Conservation (phyloP, 1,139 yeast genomes). For the Pichia sp. region DNA sequence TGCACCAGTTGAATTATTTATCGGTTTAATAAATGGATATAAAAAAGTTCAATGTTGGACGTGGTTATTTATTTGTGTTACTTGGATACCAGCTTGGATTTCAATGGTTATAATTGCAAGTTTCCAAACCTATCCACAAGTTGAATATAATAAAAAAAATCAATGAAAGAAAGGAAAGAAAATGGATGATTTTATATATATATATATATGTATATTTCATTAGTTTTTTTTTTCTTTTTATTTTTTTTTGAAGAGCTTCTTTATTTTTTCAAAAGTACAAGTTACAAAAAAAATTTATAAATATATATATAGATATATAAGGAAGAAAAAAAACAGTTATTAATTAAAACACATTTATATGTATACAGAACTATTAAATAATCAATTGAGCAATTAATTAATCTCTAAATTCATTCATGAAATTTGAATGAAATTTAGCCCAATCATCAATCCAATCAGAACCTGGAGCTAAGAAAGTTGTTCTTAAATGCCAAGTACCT, state of each 20-base stretch:
- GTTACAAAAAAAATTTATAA: background rate
- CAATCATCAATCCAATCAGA: constrained; percentile 77
- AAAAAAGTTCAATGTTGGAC: constrained; percentile 76
- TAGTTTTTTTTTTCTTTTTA: too few relatives aligned
- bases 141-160: constrained; percentile 14
- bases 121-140: constrained; percentile 18
- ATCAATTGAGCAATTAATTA: background rate
- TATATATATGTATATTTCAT: too few relatives aligned
- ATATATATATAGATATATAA: background rate
- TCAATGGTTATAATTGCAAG: constrained; percentile 37
- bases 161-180: too few relatives aligned
- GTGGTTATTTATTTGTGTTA: constrained; percentile 66
- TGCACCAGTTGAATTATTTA: constrained; percentile 37
- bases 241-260: too few relatives aligned
- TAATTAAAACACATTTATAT: too few relatives aligned
- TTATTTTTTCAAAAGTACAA: background rate
- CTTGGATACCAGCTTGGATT: constrained; percentile 85
- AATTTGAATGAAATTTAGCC: constrained; percentile 67
- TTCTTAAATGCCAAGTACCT: constrained; percentile 86
- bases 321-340: background rate
- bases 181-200: too few relatives aligned
- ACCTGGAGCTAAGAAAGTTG: constrained; percentile 95
- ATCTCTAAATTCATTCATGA: constrained; percentile 50
- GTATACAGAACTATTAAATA: background rate
- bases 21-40: constrained; percentile 60